Evolutionary conservation across 108 stramenopile species (phyloP).

Genomic region (Nannochloropsis granulata): DNA sequence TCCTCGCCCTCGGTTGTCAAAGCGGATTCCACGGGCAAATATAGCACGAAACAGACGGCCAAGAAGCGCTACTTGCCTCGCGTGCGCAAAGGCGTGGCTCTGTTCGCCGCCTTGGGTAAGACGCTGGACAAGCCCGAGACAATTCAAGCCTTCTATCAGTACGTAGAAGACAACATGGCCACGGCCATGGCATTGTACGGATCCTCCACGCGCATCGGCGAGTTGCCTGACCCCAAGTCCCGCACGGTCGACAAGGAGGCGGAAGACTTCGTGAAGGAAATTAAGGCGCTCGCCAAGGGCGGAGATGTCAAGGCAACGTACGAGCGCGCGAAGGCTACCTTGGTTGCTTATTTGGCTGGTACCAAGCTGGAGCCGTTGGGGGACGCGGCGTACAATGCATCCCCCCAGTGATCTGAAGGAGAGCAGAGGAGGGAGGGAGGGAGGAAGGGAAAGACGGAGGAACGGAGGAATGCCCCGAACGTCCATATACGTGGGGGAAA

Average conservation of each 20-base stretch:
- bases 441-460: too few relatives aligned
- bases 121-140: background rate
- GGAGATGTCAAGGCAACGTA: background rate
- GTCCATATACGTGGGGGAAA: too few relatives aligned
- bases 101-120: background rate
- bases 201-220: background rate
- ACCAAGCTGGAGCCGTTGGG: background rate
- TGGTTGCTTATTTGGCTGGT: background rate
- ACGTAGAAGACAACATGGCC: background rate
- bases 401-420: too few relatives aligned
- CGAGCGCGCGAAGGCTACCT: background rate
- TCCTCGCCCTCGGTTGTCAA: background rate
- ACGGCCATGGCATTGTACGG: background rate
- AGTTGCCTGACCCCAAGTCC: background rate
- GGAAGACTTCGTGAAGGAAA: background rate
- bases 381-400: background rate
- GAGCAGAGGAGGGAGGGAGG: too few relatives aligned
- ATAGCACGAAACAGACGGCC: background rate
- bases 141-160: background rate
- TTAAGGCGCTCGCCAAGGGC: background rate
- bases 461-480: too few relatives aligned
- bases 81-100: background rate
- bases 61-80: background rate
- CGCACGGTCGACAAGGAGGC: background rate
- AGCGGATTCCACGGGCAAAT: background rate